Percentiles rank a stretch among this genome's conserved stretches.
Conservation (phyloP, 768 basidiomycete species). For the Lyophyllum decastes region DNA sequence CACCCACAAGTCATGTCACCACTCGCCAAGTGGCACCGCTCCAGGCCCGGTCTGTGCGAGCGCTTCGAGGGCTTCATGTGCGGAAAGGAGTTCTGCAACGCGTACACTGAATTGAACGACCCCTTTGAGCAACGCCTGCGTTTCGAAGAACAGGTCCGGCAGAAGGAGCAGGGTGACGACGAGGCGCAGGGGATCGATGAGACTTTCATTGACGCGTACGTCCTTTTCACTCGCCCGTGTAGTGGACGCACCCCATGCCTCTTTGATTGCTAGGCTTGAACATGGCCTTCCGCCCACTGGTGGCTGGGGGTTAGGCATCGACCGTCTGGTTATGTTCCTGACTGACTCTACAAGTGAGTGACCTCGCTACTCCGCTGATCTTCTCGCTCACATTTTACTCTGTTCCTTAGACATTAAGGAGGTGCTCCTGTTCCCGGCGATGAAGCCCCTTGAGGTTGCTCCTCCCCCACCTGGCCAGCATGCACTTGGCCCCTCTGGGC, state of each 20-base stretch:
- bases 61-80: constrained; percentile 99
- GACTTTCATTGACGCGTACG: constrained; percentile 92
- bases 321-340: constrained; percentile 97
- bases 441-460: constrained; percentile 77
- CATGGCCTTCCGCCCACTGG: constrained; percentile 97
- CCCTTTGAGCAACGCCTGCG: constrained; percentile 94
- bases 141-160: constrained; percentile 92
- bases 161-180: constrained; percentile 97
- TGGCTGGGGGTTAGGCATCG: constrained; percentile 96
- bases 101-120: constrained; percentile 99
- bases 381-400: not conserved
- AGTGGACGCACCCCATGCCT: constrained; percentile 2
- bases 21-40: constrained; percentile 97
- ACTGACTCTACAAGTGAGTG: constrained; percentile 89
- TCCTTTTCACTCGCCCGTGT: constrained; percentile 16
- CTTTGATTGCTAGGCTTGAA: constrained; percentile 64
- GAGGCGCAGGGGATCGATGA: constrained; percentile 98
- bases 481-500: constrained; percentile 31
- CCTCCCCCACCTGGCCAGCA: constrained; percentile 20
- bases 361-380: not conserved
- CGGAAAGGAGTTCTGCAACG: constrained; percentile 97
- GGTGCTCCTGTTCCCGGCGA: constrained; percentile 94
- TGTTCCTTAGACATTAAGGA: constrained; percentile 84
- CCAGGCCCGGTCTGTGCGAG: constrained; percentile 95
- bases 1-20: constrained; percentile 99